Evolutionary conservation across 768 basidiomycete genomes (phyloP), one percentile per base, ranked within the genome.

Genomic region (Amanita fuliginea): DNA sequence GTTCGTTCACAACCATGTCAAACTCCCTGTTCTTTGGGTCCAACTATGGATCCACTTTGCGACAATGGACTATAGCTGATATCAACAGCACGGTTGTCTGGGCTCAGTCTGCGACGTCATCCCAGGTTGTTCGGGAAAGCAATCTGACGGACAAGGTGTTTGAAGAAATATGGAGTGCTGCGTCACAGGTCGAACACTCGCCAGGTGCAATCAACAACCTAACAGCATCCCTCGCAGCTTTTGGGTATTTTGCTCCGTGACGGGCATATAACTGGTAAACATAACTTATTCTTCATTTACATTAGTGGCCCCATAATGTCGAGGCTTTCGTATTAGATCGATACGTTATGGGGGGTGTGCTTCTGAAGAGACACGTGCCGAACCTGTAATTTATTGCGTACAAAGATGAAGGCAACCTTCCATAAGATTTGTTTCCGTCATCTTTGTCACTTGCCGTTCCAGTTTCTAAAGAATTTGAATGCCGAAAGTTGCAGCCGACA

Each of bases 21-120:
- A 75, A 71, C 7, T 55, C 67, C 1, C 61, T 83, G 33, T 81
- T 81, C 57, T 83, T 83, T 59, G 83, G 82, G 14, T 77, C 79
- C 26, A 62, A 68, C 35, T 63, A 68, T 43, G 76, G 75, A 4
- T 59, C 59, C 14, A 63, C 67, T 19, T 57, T 83, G 44, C 74
- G 81, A 7, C 60, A 70, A 43, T 83, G 78, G 80, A 69, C 76
- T 6, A 72, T 81, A 45, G 62, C 66, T 32, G 66, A 61, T 14
- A 60, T 67, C 32, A 59, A 61, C 34, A 59, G 60, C 24, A 56
- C 61, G 16, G 63, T 81, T 32, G 56, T 66, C 19, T 83, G 81
- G 81, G 64, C 80, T 3, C 67, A 80, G 51, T 68, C 67, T 49
- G 65, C 77, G 6, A 66, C 71, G 14, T 74, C 79, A 14, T 64